These are phyloP conservation scores for Cymodocea nodosa DNA, from an alignment of 116 monocot species.

Conservation along the genomic window DNA sequence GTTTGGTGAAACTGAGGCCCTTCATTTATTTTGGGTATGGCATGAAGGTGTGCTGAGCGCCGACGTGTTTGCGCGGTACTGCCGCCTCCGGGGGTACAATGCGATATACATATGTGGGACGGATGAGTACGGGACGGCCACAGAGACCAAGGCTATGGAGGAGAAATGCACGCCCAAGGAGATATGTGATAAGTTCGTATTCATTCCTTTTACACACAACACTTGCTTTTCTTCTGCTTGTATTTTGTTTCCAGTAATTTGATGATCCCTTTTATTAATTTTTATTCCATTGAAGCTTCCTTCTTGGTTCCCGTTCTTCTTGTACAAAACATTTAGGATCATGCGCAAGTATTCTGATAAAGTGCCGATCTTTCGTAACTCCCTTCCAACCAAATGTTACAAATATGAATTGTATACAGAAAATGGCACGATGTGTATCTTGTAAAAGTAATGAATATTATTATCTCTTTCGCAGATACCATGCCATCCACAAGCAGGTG, in stretches of 20 bases:
- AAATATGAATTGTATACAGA: background rate
- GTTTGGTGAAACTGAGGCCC: background rate
- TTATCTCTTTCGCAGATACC: conserved; percentile 38
- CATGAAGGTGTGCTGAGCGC: conserved; percentile 83
- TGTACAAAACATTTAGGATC: too few relatives aligned
- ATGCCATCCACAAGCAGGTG: conserved; percentile 81
- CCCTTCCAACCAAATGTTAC: background rate
- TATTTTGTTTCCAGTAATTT: background rate
- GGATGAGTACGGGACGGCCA: conserved; percentile 97
- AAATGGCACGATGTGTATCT: background rate
- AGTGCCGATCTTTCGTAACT: too few relatives aligned
- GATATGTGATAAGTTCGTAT: conserved; percentile 83
- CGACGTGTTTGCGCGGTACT: conserved; percentile 91
- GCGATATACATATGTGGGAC: conserved; percentile 85
- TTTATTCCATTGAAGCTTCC: too few relatives aligned
- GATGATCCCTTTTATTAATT: too few relatives aligned
- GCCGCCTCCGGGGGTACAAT: conserved; percentile 78
- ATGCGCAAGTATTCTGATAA: too few relatives aligned
- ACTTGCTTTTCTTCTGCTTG: background rate
- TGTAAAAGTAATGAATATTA: background rate
- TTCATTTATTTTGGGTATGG: background rate
- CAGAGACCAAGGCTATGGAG: conserved; percentile 96
- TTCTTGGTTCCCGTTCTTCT: too few relatives aligned
- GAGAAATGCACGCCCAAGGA: conserved; percentile 93
- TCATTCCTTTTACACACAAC: background rate